Percentiles rank a stretch among this genome's conserved stretches.
Evolutionary conservation across 169 alveolate genomes (phyloP).

Genomic region (Plasmodium chabaudi): DNA sequence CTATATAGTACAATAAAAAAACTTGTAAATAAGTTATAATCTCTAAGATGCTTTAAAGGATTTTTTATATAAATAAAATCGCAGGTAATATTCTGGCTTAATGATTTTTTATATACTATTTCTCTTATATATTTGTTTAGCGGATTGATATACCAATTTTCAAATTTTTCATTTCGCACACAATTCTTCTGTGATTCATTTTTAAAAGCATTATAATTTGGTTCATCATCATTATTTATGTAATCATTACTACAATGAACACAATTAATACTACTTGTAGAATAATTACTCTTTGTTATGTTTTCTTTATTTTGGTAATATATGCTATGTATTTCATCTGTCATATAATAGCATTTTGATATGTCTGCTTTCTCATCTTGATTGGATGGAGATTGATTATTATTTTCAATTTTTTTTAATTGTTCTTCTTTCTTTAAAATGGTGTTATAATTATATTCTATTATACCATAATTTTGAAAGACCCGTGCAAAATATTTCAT

Average conservation of each 20-base stretch:
- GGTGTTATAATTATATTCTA: constrained; percentile 18
- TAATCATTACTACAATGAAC: background rate
- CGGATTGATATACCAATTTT: constrained; percentile 38
- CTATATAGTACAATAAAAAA: constrained; percentile 66
- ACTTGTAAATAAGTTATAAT: constrained; percentile 59
- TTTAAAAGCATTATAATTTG: background rate
- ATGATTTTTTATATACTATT: constrained; percentile 27
- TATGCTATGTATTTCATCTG: background rate
- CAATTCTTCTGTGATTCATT: background rate
- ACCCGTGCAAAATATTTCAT: constrained; percentile 53
- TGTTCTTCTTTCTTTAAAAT: constrained; percentile 14
- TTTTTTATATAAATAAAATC: constrained; percentile 65
- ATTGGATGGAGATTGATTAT: background rate
- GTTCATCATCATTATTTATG: background rate
- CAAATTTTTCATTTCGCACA: constrained; percentile 7
- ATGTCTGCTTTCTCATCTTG: background rate
- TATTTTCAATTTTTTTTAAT: constrained; percentile 3
- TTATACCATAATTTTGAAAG: constrained; percentile 49
- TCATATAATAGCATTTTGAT: too few relatives aligned
- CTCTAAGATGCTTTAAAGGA: constrained; percentile 67
- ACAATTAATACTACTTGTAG: background rate
- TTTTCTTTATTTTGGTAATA: background rate
- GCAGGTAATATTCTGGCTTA: constrained; percentile 34
- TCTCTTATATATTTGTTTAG: constrained; percentile 19
- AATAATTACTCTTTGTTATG: background rate